Base-by-base conservation (phyloP, 768 basidiomycete genomes). In the Boletus rufocinnamomeus region DNA sequence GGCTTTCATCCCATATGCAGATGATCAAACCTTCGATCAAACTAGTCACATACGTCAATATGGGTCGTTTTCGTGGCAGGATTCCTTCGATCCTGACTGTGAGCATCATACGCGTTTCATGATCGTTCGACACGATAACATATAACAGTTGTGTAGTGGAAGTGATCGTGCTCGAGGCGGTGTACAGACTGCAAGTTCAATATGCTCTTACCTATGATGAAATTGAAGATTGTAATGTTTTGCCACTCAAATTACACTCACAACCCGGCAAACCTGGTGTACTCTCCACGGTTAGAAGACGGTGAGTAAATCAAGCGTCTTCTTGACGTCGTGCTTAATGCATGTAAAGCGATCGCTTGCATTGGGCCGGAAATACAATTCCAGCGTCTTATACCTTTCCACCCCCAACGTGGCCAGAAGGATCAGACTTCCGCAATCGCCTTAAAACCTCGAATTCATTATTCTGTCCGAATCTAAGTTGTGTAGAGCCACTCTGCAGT, bases 1-100 rank as follows among this genome's bases (percentile, higher is more conserved):
- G 77, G 75, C 77, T 3, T 90, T 88, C 66, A 69, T 88, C 7
- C 87, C 87, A 2, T 83, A 82, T 52, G 76, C 81, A 0, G 87
- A 90, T 63, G 87, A 89, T 45, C 77, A 79, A 3, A 63, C 48
- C 0, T 91, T 90, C 61, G 62, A 82, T 50, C 71, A 68, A 35
- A 32, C 46, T 3, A 63, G 51, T 17, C 81, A 87, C 61, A 63
- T 72, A 3, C 52, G 64, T 16, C 75, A 80, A 6, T 81, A 87
- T 67, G 67, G 64, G 10, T 66, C 67, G 2, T 75, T 84, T 52
- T 77, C 78, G 0, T 90, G 89, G 88, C 78, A 84, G 60, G 41
- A 57, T 1, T 40, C 76, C 55, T 59, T 60, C 34, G 74, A 78
- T 61, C 74, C 77, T 30, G 79, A 82, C 59, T 56, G 82, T 82